These are phyloP conservation scores for Dictyostelium capitatum DNA, from an alignment of 78 protist genomes.

Conservation along the genomic window DNA sequence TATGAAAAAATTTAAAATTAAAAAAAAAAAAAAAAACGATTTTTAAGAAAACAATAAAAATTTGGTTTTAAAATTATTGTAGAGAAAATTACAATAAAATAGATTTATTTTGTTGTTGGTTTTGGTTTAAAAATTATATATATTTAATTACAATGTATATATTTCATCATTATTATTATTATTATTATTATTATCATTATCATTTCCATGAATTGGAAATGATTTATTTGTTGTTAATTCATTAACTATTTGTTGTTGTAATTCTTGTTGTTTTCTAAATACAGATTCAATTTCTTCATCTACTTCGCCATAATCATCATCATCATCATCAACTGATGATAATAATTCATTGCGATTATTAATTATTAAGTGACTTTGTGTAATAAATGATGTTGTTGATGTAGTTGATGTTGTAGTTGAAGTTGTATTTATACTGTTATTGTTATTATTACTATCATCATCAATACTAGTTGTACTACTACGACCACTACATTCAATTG, in stretches of 20 bases:
- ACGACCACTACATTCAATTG: background rate
- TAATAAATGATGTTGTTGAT: too few relatives aligned
- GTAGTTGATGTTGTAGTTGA: background rate
- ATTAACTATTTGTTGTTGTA: background rate
- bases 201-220: background rate
- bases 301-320: background rate
- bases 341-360: background rate
- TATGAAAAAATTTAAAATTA: too few relatives aligned
- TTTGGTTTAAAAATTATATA: too few relatives aligned
- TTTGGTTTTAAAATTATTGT: background rate
- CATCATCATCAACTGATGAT: background rate
- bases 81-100: background rate
- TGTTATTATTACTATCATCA: background rate
- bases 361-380: background rate
- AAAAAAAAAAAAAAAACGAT: too few relatives aligned
- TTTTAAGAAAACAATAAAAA: too few relatives aligned
- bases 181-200: background rate
- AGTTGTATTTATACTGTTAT: background rate
- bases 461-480: background rate
- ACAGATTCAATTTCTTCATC: background rate
- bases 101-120: background rate
- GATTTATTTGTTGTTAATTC: background rate
- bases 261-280: slow-evolving; percentile 2
- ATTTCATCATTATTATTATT: background rate
- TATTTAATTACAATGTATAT: too few relatives aligned